Evolutionary conservation across 2,329 filamentous ascomycete genomes (phyloP), one percentile per base, ranked within the genome.

Genomic region (Tympanopsis confertula): DNA sequence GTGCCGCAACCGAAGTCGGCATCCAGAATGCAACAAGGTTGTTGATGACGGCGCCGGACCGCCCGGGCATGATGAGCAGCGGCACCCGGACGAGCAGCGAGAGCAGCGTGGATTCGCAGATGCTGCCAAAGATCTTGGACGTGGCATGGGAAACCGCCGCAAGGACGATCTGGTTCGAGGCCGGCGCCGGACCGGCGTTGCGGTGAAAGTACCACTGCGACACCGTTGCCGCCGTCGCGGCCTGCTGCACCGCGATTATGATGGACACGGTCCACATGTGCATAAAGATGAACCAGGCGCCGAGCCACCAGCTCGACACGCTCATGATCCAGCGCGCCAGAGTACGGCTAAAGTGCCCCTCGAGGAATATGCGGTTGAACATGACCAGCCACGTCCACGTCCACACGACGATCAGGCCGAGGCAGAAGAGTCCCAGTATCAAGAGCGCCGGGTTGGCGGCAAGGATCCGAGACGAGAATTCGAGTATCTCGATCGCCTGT

Each of bases 161-260:
- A 43, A 75, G 68, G 19, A 96, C 86, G 35, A 96, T 82, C 39
- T 88, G 81, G 40, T 72, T 69, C 1, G 86, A 88, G 1, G 85
- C 78, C 2, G 87, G 79, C 5, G 81, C 69, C 4, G 89, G 86
- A 10, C 79, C 73, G 4, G 79, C 78, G 49, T 93, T 83, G 44
- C 91, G 86, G 58, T 96, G 89, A 58, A 96, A 98, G 60, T 98
- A 98, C 91, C 91, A 98, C 58, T 98, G 91, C 29, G 86, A 94
- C 18, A 96, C 89, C 1, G 89, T 94, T 10, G 91, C 91, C 18
- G 87, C 89, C 13, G 89, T 94, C 13, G 88, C 91, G 17, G 86
- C 81, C 41, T 91, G 80, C 56, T 98, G 89, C 17, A 96, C 74
- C 14, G 86, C 87, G 40, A 86, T 82, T 53, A 94, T 78, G 40